These are phyloP conservation scores for Sporisorium scitamineum DNA, from an alignment of 1,284 basidiomycete genomes.

Conservation along the genomic window DNA sequence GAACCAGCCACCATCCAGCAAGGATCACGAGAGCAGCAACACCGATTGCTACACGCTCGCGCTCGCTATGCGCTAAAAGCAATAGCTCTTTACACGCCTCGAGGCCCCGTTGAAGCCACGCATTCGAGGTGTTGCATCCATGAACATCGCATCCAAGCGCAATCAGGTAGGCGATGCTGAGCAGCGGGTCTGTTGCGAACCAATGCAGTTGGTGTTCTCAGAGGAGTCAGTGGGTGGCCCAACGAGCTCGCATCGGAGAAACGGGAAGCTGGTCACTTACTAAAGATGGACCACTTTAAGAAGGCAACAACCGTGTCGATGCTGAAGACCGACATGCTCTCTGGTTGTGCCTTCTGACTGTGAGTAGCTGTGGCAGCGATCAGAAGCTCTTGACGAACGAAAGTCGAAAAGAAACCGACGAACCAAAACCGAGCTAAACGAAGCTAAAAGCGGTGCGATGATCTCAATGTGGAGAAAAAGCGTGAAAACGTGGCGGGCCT, in stretches of 20 bases:
- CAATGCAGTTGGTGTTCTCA: not conserved
- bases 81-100: not conserved
- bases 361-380: not conserved
- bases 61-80: not conserved
- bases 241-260: not conserved
- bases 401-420: not conserved
- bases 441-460: not conserved
- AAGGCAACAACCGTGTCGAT: slow-evolving; percentile 29
- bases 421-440: not conserved
- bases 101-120: slow-evolving; percentile 7
- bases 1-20: slow-evolving; percentile 20
- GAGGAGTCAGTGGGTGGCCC: not conserved
- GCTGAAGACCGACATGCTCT: slow-evolving; percentile 24
- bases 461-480: not conserved
- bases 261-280: slow-evolving; percentile 5
- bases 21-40: slow-evolving; percentile 17
- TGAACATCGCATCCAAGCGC: slow-evolving; percentile 13
- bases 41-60: not conserved
- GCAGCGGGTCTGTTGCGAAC: slow-evolving; percentile 37
- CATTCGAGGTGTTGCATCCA: slow-evolving; percentile 9
- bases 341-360: not conserved
- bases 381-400: not conserved
- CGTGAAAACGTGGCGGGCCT: no score
- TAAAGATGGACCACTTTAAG: slow-evolving; percentile 28
- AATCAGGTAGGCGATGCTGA: slow-evolving; percentile 18